phyloP scores from a whole-genome alignment of 257 asterid genomes.

The Mitragyna speciosa region DNA sequence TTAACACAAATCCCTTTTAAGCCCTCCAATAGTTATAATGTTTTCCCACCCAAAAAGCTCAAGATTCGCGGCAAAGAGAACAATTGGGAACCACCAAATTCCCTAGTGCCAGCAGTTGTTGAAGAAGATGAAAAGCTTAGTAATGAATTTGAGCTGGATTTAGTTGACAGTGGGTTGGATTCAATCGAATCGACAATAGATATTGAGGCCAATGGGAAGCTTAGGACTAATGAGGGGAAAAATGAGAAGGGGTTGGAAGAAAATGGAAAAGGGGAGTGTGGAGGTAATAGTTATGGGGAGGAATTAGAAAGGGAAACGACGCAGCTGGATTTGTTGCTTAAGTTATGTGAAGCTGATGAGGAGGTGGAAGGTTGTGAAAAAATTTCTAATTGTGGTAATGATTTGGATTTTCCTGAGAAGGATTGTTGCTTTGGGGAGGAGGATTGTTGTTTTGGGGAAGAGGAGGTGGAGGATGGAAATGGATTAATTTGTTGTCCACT shows the following conservation, averaged over 20 bases:
- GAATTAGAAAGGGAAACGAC: slow-evolving; percentile 41
- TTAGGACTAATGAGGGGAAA: slow-evolving; percentile 1
- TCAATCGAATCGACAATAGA: slow-evolving; percentile 56
- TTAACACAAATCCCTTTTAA: slow-evolving; percentile 35
- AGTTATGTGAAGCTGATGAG: slow-evolving; percentile 47
- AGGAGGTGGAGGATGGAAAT: slow-evolving; percentile 3
- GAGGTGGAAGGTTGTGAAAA: slow-evolving; percentile 4
- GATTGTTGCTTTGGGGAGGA: slow-evolving; percentile 1
- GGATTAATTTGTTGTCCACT: slow-evolving; percentile 63
- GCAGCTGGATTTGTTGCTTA: slow-evolving; percentile 66
- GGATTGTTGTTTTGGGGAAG: not conserved
- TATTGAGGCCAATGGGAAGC: slow-evolving; percentile 8
- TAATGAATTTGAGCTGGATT: slow-evolving; percentile 27
- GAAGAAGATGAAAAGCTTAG: not conserved
- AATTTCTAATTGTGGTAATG: slow-evolving; percentile 9
- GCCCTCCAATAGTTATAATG: slow-evolving; percentile 24
- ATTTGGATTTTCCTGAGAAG: slow-evolving; percentile 17
- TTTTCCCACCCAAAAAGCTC: slow-evolving; percentile 33
- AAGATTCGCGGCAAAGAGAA: slow-evolving; percentile 50
- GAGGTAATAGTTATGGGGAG: slow-evolving; percentile 9
- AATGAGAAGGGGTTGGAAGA: slow-evolving; percentile 16
- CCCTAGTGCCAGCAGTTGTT: not conserved
- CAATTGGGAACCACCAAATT: not conserved
- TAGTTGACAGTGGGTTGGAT: slow-evolving; percentile 44
- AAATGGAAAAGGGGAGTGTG: slow-evolving; percentile 10